Conservation (phyloP, 148 eudicot species). For the Drosera capensis region DNA sequence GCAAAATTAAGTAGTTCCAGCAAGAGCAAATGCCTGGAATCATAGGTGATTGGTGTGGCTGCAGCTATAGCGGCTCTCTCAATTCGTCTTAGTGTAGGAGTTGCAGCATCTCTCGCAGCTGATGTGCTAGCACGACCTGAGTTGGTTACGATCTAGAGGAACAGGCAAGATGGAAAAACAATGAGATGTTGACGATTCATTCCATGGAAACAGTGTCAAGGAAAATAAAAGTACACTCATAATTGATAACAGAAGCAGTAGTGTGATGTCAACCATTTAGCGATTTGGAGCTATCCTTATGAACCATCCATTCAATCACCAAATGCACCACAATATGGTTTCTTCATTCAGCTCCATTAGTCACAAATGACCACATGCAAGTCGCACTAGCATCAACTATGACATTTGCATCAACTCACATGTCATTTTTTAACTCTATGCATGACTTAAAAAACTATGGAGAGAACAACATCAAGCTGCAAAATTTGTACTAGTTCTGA, state of each 20-base stretch:
- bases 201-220: not conserved
- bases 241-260: not conserved
- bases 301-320: no score
- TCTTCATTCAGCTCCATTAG: no score
- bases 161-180: not conserved
- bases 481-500: no score
- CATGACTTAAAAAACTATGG: no score
- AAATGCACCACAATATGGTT: no score
- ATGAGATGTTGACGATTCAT: not conserved
- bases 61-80: constrained; percentile 99
- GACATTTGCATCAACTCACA: not conserved
- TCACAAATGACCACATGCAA: no score
- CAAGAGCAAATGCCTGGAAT: constrained; percentile 43
- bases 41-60: constrained; percentile 90
- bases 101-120: constrained; percentile 98
- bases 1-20: constrained; percentile 3
- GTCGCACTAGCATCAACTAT: not conserved
- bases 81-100: constrained; percentile 83
- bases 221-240: not conserved
- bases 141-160: constrained; percentile 69
- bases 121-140: constrained; percentile 95
- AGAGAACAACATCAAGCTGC: no score
- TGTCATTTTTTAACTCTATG: no score
- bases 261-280: not conserved
- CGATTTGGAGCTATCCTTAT: not conserved